phyloP scores from a whole-genome alignment of 83 land plant species.

The Isoetes engelmannii region DNA sequence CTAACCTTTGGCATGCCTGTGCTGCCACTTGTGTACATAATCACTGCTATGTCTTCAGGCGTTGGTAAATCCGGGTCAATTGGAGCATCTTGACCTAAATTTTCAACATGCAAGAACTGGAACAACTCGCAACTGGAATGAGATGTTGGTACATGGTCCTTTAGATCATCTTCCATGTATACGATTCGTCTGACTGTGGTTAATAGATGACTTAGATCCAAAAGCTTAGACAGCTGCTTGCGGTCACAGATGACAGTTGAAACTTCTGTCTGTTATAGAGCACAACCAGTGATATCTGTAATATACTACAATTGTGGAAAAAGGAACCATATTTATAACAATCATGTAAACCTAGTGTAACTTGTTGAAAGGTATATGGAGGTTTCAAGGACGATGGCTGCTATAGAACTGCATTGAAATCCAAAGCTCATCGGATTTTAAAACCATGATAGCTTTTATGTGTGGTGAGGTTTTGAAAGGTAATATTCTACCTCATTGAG shows the following conservation, averaged over 20 bases:
- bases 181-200: conserved; percentile 3
- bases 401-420: neutral
- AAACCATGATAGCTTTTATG: neutral
- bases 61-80: neutral
- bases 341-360: neutral
- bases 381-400: neutral
- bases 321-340: neutral
- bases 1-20: neutral
- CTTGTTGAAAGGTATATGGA: neutral
- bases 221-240: conserved; percentile 4
- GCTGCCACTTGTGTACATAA: neutral
- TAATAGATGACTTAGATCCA: neutral
- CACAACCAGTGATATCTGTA: neutral
- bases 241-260: conserved; percentile 9
- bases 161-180: neutral
- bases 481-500: conserved; percentile 10
- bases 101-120: neutral
- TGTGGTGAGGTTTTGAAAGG: neutral
- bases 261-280: conserved; percentile 4
- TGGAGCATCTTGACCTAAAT: conserved; percentile 1
- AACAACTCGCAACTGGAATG: neutral
- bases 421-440: too few species aligned
- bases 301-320: neutral
- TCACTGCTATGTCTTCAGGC: neutral
- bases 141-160: neutral